phyloP scores from a whole-genome alignment of 306 rosid species.

The Trifolium pratense region DNA sequence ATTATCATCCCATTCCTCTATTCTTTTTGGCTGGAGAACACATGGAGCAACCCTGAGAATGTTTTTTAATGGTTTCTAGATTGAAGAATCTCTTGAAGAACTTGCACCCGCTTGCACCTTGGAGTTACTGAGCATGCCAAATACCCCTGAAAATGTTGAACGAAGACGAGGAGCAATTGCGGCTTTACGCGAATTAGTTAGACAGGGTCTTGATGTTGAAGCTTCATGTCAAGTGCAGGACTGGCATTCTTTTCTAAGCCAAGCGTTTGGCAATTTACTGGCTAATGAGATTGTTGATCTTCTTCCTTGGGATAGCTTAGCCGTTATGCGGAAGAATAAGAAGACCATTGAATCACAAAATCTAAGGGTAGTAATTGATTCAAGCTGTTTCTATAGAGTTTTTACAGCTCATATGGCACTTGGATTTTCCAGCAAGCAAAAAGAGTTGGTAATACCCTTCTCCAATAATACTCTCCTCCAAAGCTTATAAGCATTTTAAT shows the following conservation, averaged over 20 bases:
- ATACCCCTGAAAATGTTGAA: conserved; percentile 70
- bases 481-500: conserved; percentile 41
- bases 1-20: not conserved
- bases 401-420: conserved; percentile 83
- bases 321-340: conserved; percentile 79
- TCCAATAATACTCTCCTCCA: conserved; percentile 55
- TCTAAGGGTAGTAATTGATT: conserved; percentile 83
- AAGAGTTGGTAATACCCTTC: conserved; percentile 69
- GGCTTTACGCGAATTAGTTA: conserved; percentile 88
- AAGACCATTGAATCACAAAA: conserved; percentile 94
- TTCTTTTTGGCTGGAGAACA: not conserved
- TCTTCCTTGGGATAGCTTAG: conserved; percentile 89
- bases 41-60: conserved; percentile 40
- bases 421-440: conserved; percentile 87
- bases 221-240: conserved; percentile 84
- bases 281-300: conserved; percentile 90
- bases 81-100: conserved; percentile 98
- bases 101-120: conserved; percentile 97
- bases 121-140: conserved; percentile 82
- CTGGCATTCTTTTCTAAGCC: conserved; percentile 91
- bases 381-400: conserved; percentile 73
- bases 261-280: conserved; percentile 73
- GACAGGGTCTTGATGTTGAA: conserved; percentile 96
- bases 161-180: conserved; percentile 90
- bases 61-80: conserved; percentile 57